Evolutionary conservation across 768 basidiomycete species (phyloP), one percentile per base, ranked within the genome.

Genomic region (Tricholoma saponaceum): DNA sequence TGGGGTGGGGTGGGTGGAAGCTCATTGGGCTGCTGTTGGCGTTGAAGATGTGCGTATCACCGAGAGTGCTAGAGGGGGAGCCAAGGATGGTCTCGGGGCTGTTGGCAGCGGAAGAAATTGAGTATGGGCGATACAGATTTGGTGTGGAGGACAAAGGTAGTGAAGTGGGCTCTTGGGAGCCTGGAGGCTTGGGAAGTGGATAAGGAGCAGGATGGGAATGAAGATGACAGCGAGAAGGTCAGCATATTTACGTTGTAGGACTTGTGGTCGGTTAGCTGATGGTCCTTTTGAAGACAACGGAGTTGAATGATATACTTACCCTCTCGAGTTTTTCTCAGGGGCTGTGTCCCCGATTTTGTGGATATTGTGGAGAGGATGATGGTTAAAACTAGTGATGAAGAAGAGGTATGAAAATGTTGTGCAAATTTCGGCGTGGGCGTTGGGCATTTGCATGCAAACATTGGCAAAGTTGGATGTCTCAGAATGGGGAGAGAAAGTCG

Each of bases 1-100:
- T 86, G 4, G 77, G 76, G 0, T 93, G 90, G 88, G 83, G 83
- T 18, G 91, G 89, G 2, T 92, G 89, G 89, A 89, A 84, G 66
- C 73, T 83, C 30, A 68, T 91, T 9, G 87, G 81, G 13, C 66
- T 86, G 2, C 86, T 89, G 1, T 69, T 77, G 12, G 65, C 90
- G n/a, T 63, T 84, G 13, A 83, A 81, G 62, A 72, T 74, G 28
- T 81, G 80, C 5, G 51, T 69, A 9, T 67, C 64, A 1, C 70
- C 75, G 3, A 75, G 74, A 49, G 64, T 85, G 20, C 63, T 85
- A 13, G 73, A 82, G 25, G 58, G 62, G 5, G 74, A 83, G n/a
- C 75, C 80, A 4, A 64, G 64, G 35, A 60, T 66, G 43, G 70
- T 81, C 0, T 58, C 86, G 10, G 75, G 74, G 18, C 73, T 89